A percentile compares a stretch with the other conserved stretches of the same genome.
Evolutionary conservation across 1,139 yeast species (phyloP).

Genomic region (Suhomyces kunorum): DNA sequence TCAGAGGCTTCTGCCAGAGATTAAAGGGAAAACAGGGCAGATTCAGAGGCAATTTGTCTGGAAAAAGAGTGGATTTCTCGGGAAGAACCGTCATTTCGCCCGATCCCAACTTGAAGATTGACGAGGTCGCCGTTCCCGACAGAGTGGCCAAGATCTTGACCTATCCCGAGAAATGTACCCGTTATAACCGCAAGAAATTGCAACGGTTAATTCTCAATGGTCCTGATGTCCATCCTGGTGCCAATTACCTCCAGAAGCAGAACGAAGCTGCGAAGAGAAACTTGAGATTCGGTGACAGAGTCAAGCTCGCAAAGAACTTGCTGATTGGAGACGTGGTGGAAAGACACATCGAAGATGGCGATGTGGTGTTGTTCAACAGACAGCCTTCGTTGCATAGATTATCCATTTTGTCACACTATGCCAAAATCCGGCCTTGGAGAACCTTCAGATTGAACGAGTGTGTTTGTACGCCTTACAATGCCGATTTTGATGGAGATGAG

Average conservation of each 20-base stretch:
- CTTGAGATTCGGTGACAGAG: conserved; percentile 83
- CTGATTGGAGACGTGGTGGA: conserved; percentile 94
- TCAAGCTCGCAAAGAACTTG: conserved; percentile 72
- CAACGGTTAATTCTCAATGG: conserved; percentile 78
- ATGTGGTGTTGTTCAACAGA: conserved; percentile 91
- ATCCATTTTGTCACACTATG: conserved; percentile 92
- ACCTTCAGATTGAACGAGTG: conserved; percentile 96
- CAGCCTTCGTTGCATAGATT: conserved; percentile 97
- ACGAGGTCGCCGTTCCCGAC: conserved; percentile 98
- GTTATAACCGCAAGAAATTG: conserved; percentile 79
- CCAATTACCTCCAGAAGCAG: conserved; percentile 83
- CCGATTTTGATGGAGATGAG: conserved; percentile 99
- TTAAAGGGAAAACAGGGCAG: conserved; percentile 98
- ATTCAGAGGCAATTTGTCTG: conserved; percentile 95
- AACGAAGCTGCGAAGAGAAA: conserved; percentile 87
- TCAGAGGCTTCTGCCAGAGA: conserved; percentile 95
- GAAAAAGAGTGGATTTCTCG: conserved; percentile 98
- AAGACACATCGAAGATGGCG: conserved; percentile 96
- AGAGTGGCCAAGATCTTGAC: conserved; percentile 94
- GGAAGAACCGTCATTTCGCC: conserved; percentile 99
- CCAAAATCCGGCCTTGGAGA: conserved; percentile 97
- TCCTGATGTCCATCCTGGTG: conserved; percentile 92
- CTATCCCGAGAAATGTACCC: conserved; percentile 91
- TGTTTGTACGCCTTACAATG: conserved; percentile 99
- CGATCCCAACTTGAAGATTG: conserved; percentile 91